Base-by-base conservation (phyloP, 352 stramenopile species). In the Pythium sukuiense region DNA sequence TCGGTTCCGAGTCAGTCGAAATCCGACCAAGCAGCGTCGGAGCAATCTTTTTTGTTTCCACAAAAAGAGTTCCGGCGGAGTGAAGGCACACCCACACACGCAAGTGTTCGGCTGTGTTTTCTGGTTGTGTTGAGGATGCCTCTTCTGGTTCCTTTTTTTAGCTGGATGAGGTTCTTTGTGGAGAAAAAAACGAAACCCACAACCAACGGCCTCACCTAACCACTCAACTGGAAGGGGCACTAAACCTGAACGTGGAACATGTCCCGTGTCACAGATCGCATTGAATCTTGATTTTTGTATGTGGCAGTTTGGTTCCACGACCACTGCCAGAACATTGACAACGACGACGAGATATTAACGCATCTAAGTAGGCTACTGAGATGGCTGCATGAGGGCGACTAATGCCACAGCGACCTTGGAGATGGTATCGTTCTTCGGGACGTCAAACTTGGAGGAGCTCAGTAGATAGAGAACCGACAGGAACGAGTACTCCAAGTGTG, bases 401-500 rank as follows among this genome's bases (percentile, higher is more conserved):
- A 92, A 71, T 8, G 75, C 72, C n/a, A 59, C 64, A 6, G 84
- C 80, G 0, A 79, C 81, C 56, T 78, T 80, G 59, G 71, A 79
- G 35, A 89, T 76, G 2, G 73, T 82, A 60, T 83, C 76, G 67
- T 81, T 83, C 59, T 64, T 70, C 12, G 48, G 20, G 46, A 73
- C 24, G 54, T 76, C 76, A 55, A 83, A 72, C 39, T 63, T 70
- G 13, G 66, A 57, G 16, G 67, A 70, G 64, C 71, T 76, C 39
- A 90, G 57, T 29, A 85, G 73, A 60, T 74, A 77, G 29, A 90
- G 72, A 61, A 85, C 73, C 2, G 73, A 81, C 18, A 85, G 45
- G 69, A 93, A 88, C 35, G 75, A 76, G 48, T 87, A 77, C 58
- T 84, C 74, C 16, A 85, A 69, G 60, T 87, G 73, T 13, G 79